Evolutionary conservation across 495 filamentous ascomycete genomes (phyloP).

Genomic region (Podospora tetraspora): DNA sequence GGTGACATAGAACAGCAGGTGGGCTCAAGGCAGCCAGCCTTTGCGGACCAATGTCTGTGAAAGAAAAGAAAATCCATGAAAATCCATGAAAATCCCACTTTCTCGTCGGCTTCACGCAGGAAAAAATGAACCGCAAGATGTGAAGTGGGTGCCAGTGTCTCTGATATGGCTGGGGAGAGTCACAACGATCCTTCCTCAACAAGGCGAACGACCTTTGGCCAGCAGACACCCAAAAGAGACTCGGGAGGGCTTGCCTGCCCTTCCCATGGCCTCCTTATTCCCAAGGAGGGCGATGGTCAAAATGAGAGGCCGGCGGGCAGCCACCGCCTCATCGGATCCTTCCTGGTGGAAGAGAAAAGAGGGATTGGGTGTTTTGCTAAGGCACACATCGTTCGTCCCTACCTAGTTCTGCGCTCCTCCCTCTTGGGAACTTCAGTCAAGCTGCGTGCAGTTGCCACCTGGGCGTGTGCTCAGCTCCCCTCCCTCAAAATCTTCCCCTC

Average conservation of each 20-base stretch:
- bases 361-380: too few relatives aligned
- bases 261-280: too few relatives aligned
- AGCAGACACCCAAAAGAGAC: neutral
- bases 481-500: neutral
- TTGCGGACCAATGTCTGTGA: neutral
- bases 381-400: too few relatives aligned
- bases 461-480: neutral
- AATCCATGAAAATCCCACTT: neutral
- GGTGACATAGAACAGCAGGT: too few relatives aligned
- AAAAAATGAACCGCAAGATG: neutral
- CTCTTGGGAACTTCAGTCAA: neutral
- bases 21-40: neutral
- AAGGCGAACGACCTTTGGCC: neutral
- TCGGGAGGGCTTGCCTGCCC: neutral
- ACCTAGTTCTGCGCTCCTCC: too few relatives aligned
- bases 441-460: neutral
- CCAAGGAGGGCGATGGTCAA: neutral
- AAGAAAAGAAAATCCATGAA: neutral
- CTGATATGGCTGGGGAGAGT: neutral
- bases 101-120: neutral
- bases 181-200: neutral
- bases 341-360: neutral
- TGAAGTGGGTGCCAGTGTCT: neutral
- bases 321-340: neutral
- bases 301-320: neutral